These are phyloP conservation scores for Populus alba DNA, from an alignment of 345 rosid genomes.

Conservation along the genomic window DNA sequence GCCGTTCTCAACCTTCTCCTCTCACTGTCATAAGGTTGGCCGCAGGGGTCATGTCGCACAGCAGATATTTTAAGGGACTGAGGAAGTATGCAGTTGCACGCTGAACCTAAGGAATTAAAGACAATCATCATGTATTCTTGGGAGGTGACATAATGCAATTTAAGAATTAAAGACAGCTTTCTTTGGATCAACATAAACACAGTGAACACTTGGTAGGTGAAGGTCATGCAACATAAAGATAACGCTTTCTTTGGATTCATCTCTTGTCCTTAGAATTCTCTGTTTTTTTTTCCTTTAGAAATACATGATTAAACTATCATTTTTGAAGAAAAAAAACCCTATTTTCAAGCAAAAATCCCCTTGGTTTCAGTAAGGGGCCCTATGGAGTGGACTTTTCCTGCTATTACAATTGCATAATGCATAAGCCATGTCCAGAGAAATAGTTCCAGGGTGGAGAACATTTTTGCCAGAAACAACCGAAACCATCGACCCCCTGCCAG, in stretches of 20 bases:
- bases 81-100: slow-evolving; percentile 90
- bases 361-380: not conserved
- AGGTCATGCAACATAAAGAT: not conserved
- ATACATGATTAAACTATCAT: not conserved
- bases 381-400: not conserved
- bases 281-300: not conserved
- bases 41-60: slow-evolving; percentile 57
- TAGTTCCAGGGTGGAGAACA: not conserved
- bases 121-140: not conserved
- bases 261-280: not conserved
- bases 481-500: not conserved
- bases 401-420: not conserved
- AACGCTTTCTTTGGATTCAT: not conserved
- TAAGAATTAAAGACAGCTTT: not conserved
- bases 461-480: not conserved
- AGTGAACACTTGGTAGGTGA: not conserved
- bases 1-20: slow-evolving; percentile 57
- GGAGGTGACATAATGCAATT: not conserved
- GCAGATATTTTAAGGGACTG: slow-evolving; percentile 70
- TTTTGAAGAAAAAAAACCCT: not conserved
- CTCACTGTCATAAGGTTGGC: slow-evolving; percentile 62
- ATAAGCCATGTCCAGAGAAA: not conserved
- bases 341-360: not conserved
- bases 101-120: slow-evolving; percentile 50
- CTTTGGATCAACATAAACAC: not conserved